These are phyloP conservation scores for Penicillium sp. DNA, from an alignment of 2,329 filamentous ascomycete species.

Conservation along the genomic window DNA sequence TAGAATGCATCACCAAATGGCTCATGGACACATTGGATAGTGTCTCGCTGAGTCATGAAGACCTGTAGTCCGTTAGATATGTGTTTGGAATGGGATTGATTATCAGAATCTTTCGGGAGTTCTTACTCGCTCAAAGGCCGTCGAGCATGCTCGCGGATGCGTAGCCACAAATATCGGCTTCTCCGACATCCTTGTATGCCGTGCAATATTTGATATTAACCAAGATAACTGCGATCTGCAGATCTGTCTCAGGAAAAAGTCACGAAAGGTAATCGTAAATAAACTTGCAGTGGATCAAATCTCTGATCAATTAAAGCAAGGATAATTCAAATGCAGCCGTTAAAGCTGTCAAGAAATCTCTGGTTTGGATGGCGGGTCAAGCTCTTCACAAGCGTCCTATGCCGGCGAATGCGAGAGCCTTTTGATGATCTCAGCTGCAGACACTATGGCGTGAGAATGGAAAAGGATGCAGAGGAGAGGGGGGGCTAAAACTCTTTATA, in stretches of 20 bases:
- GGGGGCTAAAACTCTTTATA: slow-evolving; percentile 15
- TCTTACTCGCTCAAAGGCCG: slow-evolving; percentile 88
- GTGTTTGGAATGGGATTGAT: not conserved
- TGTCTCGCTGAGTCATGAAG: slow-evolving; percentile 90
- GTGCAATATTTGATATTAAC: not conserved
- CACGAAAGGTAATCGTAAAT: slow-evolving; percentile 14
- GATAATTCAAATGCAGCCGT: not conserved
- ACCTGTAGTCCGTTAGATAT: slow-evolving; percentile 55
- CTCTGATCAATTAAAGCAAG: slow-evolving; percentile 5
- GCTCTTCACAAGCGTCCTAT: not conserved
- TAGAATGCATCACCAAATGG: slow-evolving; percentile 97
- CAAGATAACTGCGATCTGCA: slow-evolving; percentile 2
- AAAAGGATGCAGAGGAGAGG: not conserved
- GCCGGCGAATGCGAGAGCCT: slow-evolving; percentile 17
- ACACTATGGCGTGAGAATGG: slow-evolving; percentile 21
- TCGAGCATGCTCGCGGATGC: slow-evolving; percentile 92
- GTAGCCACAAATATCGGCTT: slow-evolving; percentile 90
- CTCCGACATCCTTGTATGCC: slow-evolving; percentile 57
- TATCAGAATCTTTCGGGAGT: not conserved
- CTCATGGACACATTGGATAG: slow-evolving; percentile 82
- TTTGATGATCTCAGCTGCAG: slow-evolving; percentile 14
- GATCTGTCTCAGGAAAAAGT: not conserved
- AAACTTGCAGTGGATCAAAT: slow-evolving; percentile 16
- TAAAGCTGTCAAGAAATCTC: not conserved
- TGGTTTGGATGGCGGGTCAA: slow-evolving; percentile 3